Conservation (phyloP, 1,284 basidiomycete species). For the Nidula niveotomentosa region DNA sequence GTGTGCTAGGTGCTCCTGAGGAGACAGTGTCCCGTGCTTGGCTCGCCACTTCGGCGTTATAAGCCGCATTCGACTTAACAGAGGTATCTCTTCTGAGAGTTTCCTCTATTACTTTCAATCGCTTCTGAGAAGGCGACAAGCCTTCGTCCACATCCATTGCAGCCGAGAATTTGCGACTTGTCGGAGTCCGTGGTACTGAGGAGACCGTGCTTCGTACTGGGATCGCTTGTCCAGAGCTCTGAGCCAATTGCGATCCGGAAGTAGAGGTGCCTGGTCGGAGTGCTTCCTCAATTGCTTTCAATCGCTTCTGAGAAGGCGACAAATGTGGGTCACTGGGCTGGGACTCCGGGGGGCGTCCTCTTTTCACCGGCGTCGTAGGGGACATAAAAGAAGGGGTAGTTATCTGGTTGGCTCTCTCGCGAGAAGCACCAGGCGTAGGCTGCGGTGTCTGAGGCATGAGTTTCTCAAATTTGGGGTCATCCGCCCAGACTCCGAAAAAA, state of each 20-base stretch:
- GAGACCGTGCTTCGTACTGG: too few relatives aligned
- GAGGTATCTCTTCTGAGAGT: neutral
- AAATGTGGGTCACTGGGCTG: neutral
- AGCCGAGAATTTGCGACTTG: too few relatives aligned
- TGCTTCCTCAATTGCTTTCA: neutral
- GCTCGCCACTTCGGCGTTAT: too few relatives aligned
- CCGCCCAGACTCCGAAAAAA: neutral
- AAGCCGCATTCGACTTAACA: too few relatives aligned
- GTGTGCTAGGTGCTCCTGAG: too few relatives aligned
- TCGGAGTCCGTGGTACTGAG: too few relatives aligned
- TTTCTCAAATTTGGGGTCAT: neutral
- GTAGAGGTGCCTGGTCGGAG: neutral
- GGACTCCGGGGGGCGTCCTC: neutral
- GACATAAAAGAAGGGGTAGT: neutral
- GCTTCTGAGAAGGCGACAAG: neutral
- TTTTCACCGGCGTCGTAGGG: neutral
- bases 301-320: neutral
- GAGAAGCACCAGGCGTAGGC: neutral
- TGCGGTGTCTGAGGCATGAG: neutral
- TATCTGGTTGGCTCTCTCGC: neutral
- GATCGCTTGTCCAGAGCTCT: too few relatives aligned
- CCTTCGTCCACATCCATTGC: neutral
- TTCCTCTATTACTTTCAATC: neutral
- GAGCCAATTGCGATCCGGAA: too few relatives aligned
- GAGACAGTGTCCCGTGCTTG: too few relatives aligned